A percentile compares a stretch with the other conserved stretches of the same genome.
Evolutionary conservation across 176 grass and related monocot genomes (phyloP).

Genomic region (Calamus simplicifolius): DNA sequence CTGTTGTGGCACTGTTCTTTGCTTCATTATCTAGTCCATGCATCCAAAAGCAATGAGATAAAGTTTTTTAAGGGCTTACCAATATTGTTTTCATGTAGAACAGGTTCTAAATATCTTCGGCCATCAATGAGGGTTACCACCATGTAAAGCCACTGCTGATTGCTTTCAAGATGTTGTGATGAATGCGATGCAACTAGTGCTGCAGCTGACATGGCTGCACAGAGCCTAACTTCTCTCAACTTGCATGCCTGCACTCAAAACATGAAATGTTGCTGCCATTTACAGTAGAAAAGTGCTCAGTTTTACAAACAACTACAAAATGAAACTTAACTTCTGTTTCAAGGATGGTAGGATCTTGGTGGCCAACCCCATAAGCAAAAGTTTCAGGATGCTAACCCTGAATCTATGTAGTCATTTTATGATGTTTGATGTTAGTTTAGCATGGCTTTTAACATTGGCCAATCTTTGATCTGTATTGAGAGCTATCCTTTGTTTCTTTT

Average conservation of each 20-base stretch:
- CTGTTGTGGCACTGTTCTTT: no score
- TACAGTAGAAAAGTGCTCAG: not conserved
- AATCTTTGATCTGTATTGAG: no score
- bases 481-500: no score
- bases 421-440: no score
- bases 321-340: no score
- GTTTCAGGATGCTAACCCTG: no score
- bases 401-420: no score
- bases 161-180: slow-evolving; percentile 37
- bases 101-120: slow-evolving; percentile 59
- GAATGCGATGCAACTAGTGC: slow-evolving; percentile 49
- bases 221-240: slow-evolving; percentile 62
- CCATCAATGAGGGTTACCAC: slow-evolving; percentile 58
- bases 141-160: slow-evolving; percentile 53
- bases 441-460: no score
- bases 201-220: slow-evolving; percentile 53
- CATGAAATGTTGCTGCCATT: not conserved
- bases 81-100: slow-evolving; percentile 44
- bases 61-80: slow-evolving; percentile 27
- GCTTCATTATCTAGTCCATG: no score
- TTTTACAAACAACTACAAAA: no score
- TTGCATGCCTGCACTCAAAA: slow-evolving; percentile 52
- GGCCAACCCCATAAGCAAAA: no score
- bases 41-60: not conserved
- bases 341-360: no score